A percentile compares a stretch with the other conserved stretches of the same genome.
Evolutionary conservation across 257 asterid species (phyloP).

Genomic region (Solanum stenotomum): DNA sequence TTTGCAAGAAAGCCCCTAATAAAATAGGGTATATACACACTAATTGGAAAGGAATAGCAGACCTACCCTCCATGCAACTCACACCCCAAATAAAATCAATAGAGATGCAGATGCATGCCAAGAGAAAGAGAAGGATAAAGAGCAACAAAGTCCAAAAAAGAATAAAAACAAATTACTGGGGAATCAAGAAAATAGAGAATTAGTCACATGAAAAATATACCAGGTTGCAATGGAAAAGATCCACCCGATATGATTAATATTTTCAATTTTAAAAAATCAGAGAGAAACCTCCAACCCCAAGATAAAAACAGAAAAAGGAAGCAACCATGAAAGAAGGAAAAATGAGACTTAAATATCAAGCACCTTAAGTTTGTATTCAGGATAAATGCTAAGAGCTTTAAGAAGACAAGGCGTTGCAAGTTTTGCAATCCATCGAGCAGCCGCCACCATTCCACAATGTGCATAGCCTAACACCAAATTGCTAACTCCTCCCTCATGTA

Average conservation of each 20-base stretch:
- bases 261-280: not conserved
- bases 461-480: constrained; percentile 94
- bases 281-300: not conserved
- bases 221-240: not conserved
- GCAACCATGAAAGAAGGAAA: not conserved
- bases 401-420: constrained; percentile 80
- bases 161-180: not conserved
- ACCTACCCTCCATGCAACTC: not conserved
- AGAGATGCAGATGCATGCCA: not conserved
- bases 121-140: not conserved
- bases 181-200: not conserved
- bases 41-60: not conserved
- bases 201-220: not conserved
- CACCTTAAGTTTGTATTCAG: constrained; percentile 84
- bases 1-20: not conserved
- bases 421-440: constrained; percentile 98
- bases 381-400: constrained; percentile 44
- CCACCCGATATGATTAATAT: not conserved
- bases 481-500: constrained; percentile 85
- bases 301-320: not conserved
- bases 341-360: not conserved
- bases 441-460: constrained; percentile 99
- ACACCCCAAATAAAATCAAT: not conserved
- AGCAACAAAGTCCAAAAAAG: not conserved
- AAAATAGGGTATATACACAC: not conserved